A percentile compares a stretch with the other conserved stretches of the same genome.
These are phyloP conservation scores for Fusarium temperatum DNA, from an alignment of 2,329 filamentous ascomycete species.

Conservation along the genomic window DNA sequence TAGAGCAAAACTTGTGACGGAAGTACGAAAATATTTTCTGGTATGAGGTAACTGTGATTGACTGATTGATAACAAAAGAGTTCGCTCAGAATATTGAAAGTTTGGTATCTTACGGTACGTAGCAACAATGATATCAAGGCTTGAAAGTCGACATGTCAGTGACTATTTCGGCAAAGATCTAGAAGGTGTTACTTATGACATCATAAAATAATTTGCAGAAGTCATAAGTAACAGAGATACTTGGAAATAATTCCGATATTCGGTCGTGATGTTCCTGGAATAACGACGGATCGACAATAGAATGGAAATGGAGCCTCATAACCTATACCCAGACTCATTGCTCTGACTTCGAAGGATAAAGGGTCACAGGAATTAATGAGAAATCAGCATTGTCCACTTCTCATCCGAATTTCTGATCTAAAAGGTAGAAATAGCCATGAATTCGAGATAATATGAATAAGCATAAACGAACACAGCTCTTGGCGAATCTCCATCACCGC, in stretches of 20 bases:
- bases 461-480: background rate
- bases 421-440: background rate
- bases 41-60: background rate
- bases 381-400: background rate
- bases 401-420: too few relatives aligned
- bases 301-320: background rate
- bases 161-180: accelerated
- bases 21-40: accelerated
- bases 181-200: background rate
- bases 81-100: background rate
- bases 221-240: background rate
- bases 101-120: accelerated
- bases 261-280: background rate
- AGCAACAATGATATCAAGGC: accelerated
- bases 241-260: accelerated
- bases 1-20: background rate
- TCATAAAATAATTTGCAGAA: accelerated
- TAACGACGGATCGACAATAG: too few relatives aligned
- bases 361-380: background rate
- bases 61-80: background rate
- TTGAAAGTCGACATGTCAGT: accelerated
- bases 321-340: background rate
- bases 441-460: background rate
- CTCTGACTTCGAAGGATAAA: too few relatives aligned
- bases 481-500: background rate